A percentile compares a stretch with the other conserved stretches of the same genome.
Conservation (phyloP, 805 yeast species). For the Nakazawaea anatomiae region DNA sequence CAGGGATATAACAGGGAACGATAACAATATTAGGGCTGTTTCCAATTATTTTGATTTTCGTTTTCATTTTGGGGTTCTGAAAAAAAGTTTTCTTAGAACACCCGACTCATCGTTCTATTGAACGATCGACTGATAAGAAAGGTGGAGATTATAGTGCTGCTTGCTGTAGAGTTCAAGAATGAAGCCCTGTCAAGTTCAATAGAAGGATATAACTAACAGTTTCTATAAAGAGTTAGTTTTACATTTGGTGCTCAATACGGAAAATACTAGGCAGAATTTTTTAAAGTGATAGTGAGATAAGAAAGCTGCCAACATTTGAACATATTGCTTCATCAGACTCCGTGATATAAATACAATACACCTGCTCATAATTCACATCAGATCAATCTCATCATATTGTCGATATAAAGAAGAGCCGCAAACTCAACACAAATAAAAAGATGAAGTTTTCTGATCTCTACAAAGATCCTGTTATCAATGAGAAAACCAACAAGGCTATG, state of each 20-base stretch:
- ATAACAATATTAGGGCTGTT: too few relatives aligned
- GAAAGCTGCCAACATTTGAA: neutral
- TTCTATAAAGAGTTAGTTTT: too few relatives aligned
- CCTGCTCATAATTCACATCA: too few relatives aligned
- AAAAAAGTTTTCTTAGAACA: neutral
- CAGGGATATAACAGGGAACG: too few relatives aligned
- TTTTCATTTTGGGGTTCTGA: neutral
- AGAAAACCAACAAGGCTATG: conserved; percentile 19
- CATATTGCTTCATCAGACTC: too few relatives aligned
- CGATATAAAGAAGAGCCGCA: neutral
- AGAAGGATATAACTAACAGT: neutral
- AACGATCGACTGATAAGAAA: neutral
- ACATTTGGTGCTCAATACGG: neutral
- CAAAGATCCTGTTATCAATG: conserved; percentile 21
- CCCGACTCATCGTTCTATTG: too few relatives aligned
- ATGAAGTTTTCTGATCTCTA: conserved; percentile 14
- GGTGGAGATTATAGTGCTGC: neutral
- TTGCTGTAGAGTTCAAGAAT: too few relatives aligned
- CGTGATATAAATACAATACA: too few relatives aligned
- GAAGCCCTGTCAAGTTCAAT: too few relatives aligned
- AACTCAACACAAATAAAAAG: neutral
- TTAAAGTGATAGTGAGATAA: neutral
- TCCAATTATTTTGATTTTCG: too few relatives aligned
- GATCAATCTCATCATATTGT: too few relatives aligned
- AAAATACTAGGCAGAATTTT: neutral